phyloP scores from a whole-genome alignment of 208 protist genomes.

The Acanthamoeba triangularis region DNA sequence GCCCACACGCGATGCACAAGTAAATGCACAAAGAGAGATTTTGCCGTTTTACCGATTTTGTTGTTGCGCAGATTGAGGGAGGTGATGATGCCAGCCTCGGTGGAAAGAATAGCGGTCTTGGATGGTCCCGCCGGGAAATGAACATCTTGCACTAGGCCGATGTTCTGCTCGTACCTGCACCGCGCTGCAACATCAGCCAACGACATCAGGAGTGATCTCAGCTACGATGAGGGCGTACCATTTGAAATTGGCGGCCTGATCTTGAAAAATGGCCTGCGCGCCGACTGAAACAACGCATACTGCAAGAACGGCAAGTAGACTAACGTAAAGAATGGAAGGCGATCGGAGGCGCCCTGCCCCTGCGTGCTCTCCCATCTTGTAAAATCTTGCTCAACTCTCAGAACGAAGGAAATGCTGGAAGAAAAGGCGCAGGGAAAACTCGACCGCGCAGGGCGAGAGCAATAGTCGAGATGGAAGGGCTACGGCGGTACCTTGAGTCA shows the following conservation, averaged over 20 bases:
- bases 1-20: not conserved
- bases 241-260: conserved; percentile 1
- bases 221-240: not conserved
- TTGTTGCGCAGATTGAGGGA: conserved; percentile 5
- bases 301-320: not conserved
- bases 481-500: not conserved
- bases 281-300: not conserved
- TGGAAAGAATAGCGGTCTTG: not conserved
- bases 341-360: not conserved
- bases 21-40: not conserved
- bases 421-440: not conserved
- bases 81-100: not conserved
- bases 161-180: conserved; percentile 35
- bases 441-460: not conserved
- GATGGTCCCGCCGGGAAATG: not conserved
- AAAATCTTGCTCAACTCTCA: not conserved
- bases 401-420: not conserved
- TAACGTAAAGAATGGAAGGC: not conserved
- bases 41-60: not conserved
- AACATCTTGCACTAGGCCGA: not conserved
- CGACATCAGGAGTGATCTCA: not conserved
- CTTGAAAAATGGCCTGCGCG: not conserved
- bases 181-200: not conserved
- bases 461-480: not conserved
- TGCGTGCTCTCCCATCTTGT: not conserved